Evolutionary conservation across 306 rosid genomes (phyloP).

Genomic region (Gleditsia sinensis): DNA sequence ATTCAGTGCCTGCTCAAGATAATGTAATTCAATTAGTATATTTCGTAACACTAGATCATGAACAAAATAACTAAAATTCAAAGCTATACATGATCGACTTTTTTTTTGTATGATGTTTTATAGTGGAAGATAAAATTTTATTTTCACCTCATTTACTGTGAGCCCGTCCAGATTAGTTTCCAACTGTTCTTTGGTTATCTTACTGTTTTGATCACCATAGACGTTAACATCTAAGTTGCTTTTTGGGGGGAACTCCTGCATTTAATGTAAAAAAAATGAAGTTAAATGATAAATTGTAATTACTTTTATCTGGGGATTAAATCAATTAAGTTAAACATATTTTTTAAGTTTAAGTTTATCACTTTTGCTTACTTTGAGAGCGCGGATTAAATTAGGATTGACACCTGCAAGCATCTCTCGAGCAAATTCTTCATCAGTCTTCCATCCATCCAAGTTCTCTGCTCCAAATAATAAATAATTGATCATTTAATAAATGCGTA

Average conservation of each 20-base stretch:
- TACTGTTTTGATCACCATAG: constrained; percentile 69
- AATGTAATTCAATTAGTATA: background rate
- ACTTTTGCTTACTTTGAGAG: constrained; percentile 36
- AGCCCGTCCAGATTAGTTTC: background rate
- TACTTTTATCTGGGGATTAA: no score
- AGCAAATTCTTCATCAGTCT: constrained; percentile 83
- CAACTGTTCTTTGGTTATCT: constrained; percentile 30
- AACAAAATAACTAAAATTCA: no score
- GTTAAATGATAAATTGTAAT: no score
- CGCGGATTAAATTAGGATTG: constrained; percentile 57
- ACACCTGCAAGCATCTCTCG: constrained; percentile 80
- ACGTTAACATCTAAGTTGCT: constrained; percentile 49
- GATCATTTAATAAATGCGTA: background rate
- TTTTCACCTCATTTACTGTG: background rate
- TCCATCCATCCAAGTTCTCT: constrained; percentile 68
- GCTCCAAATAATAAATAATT: constrained; percentile 20
- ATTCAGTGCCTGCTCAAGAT: background rate
- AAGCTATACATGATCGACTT: no score
- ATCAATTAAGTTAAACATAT: no score
- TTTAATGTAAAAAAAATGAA: background rate
- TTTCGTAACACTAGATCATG: no score
- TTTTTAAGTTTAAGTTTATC: no score
- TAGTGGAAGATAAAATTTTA: no score
- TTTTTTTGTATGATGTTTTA: no score
- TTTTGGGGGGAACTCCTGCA: constrained; percentile 64